Evolutionary conservation across 2,329 filamentous ascomycete species (phyloP).

Genomic region (Aspergillus sp.): DNA sequence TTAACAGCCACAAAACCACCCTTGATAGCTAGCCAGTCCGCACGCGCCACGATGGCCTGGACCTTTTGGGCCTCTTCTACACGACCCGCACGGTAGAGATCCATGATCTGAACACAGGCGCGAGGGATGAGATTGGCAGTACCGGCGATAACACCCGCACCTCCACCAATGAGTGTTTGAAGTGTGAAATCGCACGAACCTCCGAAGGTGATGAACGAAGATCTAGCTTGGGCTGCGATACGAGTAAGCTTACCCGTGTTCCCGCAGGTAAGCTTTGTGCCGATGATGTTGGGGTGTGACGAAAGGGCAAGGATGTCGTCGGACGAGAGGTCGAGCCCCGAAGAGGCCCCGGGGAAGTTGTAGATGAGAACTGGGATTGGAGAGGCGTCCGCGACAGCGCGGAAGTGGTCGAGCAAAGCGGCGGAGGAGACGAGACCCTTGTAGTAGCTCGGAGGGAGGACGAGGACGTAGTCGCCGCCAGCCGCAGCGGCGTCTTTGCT

Average conservation of each 20-base stretch:
- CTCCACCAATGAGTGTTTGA: conserved; percentile 76
- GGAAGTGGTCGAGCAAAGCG: conserved; percentile 64
- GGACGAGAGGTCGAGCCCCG: conserved; percentile 67
- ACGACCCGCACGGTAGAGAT: conserved; percentile 71
- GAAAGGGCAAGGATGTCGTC: conserved; percentile 62
- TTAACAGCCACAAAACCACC: conserved; percentile 84
- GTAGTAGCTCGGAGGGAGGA: conserved; percentile 77
- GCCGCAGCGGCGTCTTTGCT: conserved; percentile 67
- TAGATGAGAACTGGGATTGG: conserved; percentile 68
- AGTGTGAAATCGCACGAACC: conserved; percentile 86
- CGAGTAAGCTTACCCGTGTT: conserved; percentile 71
- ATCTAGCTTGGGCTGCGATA: conserved; percentile 51
- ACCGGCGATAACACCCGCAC: conserved; percentile 81
- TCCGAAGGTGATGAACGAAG: conserved; percentile 77
- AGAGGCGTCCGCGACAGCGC: conserved; percentile 59
- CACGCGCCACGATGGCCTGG: conserved; percentile 74
- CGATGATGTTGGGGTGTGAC: conserved; percentile 64
- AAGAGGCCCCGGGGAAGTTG: conserved; percentile 69
- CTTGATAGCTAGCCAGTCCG: conserved; percentile 82
- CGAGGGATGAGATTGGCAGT: conserved; percentile 85
- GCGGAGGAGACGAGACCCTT: conserved; percentile 63
- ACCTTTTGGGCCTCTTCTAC: conserved; percentile 71
- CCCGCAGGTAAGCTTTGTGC: conserved; percentile 72
- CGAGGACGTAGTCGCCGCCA: conserved; percentile 73
- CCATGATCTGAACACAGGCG: conserved; percentile 74